Base-by-base conservation (phyloP, 148 eudicot species). In the Nepenthes mirabilis region DNA sequence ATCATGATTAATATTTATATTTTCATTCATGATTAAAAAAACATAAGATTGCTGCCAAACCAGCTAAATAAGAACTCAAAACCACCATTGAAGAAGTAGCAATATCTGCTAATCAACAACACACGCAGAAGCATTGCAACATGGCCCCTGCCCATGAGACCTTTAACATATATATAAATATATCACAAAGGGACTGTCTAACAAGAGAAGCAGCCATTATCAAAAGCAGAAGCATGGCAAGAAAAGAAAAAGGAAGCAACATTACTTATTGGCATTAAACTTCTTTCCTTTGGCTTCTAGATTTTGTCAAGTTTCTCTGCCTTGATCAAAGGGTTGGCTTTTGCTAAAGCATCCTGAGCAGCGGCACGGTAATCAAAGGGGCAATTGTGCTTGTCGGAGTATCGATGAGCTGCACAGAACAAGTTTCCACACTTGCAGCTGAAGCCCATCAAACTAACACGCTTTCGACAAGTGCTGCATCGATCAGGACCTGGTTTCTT, bases 301-400 rank as follows among this genome's bases (percentile, higher is more conserved):
- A 80, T 80, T 63, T 76, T 80, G 45, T 76, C 71, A 9, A 80
- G 78, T 74, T 80, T 80, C 9, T 68, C 74, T 6, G 81, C 74
- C 73, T 76, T 80, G 52, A 80, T 51, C 6, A 80, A 59, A 0
- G 81, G 84, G 57, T 80, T 80, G 34, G 84, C 68, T 52, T 77
- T 71, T 33, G 68, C 65, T 1, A 77, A 54, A 6, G 68, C 68
- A 57, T 3, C 59, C 67, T 60, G 73, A 51, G 72, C 77, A 34
- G 59, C 68, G 56, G 65, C 49, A 60, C 52, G 71, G 67, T 58
- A 71, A 58, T 77, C 77, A 34, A 66, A 69, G 11, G n/a, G 47
- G 57, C 81, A 77, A 1, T 68, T 58, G 48, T 80, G 84, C 53
- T 63, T 64, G 64, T 76, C 84, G n/a, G 84, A 65, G 58, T 67